Base-by-base conservation (phyloP, 805 yeast species). In the Myxozyma sirexii region DNA sequence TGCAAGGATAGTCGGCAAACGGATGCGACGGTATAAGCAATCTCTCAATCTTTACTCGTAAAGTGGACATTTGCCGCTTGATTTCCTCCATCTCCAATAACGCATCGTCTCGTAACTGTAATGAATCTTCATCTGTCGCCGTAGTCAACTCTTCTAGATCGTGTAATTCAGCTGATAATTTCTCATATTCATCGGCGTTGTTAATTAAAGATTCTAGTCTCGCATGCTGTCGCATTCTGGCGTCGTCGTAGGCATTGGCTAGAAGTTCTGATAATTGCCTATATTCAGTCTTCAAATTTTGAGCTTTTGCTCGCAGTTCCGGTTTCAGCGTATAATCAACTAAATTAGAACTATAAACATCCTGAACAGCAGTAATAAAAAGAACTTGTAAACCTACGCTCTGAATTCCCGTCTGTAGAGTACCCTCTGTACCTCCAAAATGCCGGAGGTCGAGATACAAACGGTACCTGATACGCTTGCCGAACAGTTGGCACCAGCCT, bases 11-110 rank as follows among this genome's bases (percentile, higher is more conserved):
- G 47, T 88, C 94, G 2, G 86, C 81, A 71, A 87, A 88, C 46
- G 84, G 85, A 65, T 87, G 86, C 2, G 88, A 83, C 1, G 97
- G 97, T 23, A 93, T 74, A 4, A 94, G 76, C 0, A 81, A 69
- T 8, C 71, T 65, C 2, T 72, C 71, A 8, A 89, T 50, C 19
- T 53, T 53, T 13, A 10, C 17, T n/a, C 38, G 33, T 19, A 49
- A 27, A 4, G 12, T n/a, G 12, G 19, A 41, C 44, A 58, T 41
- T 7, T 27, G 23, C 4, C n/a, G 24, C 33, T 41, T 44, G 29
- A 54, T 31, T 13, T 57, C 50, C 3, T 48, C 45, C 23, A 55
- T 15, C 21, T 61, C 64, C 8, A 26, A 26, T 21, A 54, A 27
- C 8, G 62, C 64, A 26, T 58, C 64, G 6, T 46, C 62, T n/a